Percentiles rank a stretch among this genome's conserved stretches.
Conservation (phyloP, 345 rosid species). For the Bruguiera sexangula region DNA sequence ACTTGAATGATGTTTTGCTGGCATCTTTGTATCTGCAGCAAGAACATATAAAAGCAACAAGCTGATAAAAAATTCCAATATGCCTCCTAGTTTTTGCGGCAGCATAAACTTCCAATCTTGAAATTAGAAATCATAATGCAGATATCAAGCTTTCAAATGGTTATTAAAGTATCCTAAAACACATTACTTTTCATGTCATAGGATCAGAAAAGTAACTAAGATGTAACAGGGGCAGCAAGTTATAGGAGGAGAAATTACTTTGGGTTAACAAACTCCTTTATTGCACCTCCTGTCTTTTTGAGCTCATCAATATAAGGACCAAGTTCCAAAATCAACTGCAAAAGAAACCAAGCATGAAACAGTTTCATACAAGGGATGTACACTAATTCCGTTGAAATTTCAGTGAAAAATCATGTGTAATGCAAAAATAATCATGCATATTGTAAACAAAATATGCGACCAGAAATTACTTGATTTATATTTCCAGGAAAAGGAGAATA, state of each 20-base stretch:
- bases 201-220: conserved; percentile 3
- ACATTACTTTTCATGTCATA: not conserved
- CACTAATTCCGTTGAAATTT: not conserved
- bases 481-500: conserved; percentile 98
- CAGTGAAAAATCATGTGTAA: not conserved
- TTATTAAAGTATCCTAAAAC: not conserved
- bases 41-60: conserved; percentile 14
- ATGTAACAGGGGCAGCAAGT: conserved; percentile 4
- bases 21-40: conserved; percentile 82
- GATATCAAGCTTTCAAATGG: not conserved
- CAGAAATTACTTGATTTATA: conserved; percentile 76
- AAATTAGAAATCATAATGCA: not conserved
- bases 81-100: not conserved
- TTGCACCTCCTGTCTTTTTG: conserved; percentile 80
- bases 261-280: conserved; percentile 97
- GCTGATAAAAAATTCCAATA: conserved; percentile 5
- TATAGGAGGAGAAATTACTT: conserved; percentile 52
- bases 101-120: not conserved
- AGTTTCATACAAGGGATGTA: not conserved
- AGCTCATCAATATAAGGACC: conserved; percentile 85
- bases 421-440: not conserved
- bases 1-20: conserved; percentile 77
- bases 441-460: not conserved
- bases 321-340: conserved; percentile 80
- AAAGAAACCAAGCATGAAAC: conserved; percentile 12